A percentile compares a stretch with the other conserved stretches of the same genome.
Conservation (phyloP, 2,329 filamentous ascomycete genomes). For the Neocatenulostroma microsporum region DNA sequence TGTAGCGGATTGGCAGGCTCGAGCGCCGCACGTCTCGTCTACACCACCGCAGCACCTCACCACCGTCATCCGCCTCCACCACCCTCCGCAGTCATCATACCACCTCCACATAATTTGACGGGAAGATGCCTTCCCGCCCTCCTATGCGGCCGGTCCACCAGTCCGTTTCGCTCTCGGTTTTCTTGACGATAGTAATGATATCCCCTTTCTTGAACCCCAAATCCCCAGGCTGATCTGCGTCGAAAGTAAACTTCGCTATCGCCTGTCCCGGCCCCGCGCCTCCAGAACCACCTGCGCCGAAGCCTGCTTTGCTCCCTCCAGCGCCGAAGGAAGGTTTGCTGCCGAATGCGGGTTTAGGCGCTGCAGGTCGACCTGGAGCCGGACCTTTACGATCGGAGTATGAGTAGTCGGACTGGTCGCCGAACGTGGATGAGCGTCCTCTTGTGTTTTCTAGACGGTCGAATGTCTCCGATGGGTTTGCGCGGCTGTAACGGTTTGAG, state of each 20-base stretch:
- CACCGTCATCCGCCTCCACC: no score
- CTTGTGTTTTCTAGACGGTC: slow-evolving; percentile 33
- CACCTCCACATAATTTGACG: slow-evolving; percentile 37
- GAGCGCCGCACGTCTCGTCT: no score
- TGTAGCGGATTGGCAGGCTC: no score
- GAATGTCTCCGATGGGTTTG: slow-evolving; percentile 45
- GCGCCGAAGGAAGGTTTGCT: no score
- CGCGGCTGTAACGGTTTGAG: slow-evolving; percentile 40
- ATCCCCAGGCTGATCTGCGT: slow-evolving; percentile 86
- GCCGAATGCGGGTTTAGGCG: slow-evolving; percentile 79
- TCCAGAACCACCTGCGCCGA: slow-evolving; percentile 30
- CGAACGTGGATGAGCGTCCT: slow-evolving; percentile 14
- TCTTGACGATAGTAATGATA: slow-evolving; percentile 87
- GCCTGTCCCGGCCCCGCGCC: slow-evolving; percentile 63
- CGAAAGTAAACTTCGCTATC: slow-evolving; percentile 86
- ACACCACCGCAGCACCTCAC: no score
- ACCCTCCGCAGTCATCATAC: slow-evolving; percentile 4
- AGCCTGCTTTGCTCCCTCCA: no score
- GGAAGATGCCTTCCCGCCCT: slow-evolving; percentile 81
- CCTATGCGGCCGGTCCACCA: slow-evolving; percentile 97
- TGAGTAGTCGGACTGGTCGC: slow-evolving; percentile 43
- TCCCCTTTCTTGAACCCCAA: slow-evolving; percentile 96
- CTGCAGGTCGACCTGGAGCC: slow-evolving; percentile 69
- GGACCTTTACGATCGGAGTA: slow-evolving; percentile 45
- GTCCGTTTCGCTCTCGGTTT: slow-evolving; percentile 86